A percentile compares a stretch with the other conserved stretches of the same genome.
Conservation (phyloP, 176 grass and related monocot species). For the Poa annua region DNA sequence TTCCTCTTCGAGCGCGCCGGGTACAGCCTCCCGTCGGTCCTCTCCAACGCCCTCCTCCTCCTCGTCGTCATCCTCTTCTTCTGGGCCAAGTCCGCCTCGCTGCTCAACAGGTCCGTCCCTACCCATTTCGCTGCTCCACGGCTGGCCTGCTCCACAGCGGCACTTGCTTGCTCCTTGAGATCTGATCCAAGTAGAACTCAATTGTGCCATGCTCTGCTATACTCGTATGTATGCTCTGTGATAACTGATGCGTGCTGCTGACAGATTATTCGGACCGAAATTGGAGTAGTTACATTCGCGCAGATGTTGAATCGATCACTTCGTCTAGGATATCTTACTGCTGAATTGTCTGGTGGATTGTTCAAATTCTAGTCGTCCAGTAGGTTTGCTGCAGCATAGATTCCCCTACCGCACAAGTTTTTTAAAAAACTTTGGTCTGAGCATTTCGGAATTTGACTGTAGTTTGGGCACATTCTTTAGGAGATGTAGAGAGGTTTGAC, state of each 20-base stretch:
- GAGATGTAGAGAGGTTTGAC: not conserved
- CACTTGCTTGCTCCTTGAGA: not conserved
- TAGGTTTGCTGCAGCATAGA: not conserved
- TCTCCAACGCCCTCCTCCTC: constrained; percentile 87
- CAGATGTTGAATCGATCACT: not conserved
- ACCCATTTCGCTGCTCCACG: not conserved
- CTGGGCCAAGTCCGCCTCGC: constrained; percentile 95
- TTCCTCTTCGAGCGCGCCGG: constrained; percentile 87
- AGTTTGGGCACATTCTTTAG: not conserved
- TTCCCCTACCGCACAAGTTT: not conserved
- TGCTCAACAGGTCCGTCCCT: constrained; percentile 70
- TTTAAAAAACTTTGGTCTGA: not conserved
- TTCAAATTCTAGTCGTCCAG: not conserved
- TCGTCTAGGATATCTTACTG: not conserved
- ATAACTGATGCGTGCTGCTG: not conserved
- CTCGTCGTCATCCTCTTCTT: constrained; percentile 95
- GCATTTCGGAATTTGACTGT: not conserved
- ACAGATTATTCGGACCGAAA: not conserved
- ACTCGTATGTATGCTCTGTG: not conserved
- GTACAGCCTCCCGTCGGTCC: constrained; percentile 86
- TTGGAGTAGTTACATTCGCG: not conserved
- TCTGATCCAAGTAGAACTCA: constrained; percentile 40
- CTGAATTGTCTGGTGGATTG: not conserved
- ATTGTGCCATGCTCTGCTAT: not conserved
- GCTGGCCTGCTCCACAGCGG: not conserved